These are phyloP conservation scores for Casaregolazyma lundiana DNA, from an alignment of 1,139 yeast species.

Conservation along the genomic window DNA sequence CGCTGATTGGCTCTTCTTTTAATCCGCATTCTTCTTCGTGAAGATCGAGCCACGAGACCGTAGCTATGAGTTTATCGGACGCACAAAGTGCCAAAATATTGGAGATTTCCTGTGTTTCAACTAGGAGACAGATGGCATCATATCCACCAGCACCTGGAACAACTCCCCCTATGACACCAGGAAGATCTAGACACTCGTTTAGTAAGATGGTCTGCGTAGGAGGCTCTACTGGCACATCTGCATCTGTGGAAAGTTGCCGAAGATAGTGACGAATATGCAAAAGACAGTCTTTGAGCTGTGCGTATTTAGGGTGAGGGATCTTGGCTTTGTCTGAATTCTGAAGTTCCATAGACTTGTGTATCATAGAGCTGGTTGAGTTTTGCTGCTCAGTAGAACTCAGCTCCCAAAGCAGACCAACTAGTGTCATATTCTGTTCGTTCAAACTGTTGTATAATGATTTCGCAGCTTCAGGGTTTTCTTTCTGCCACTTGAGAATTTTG, in stretches of 20 bases:
- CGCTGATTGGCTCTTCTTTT: conserved; percentile 17
- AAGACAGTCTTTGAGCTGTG: conserved; percentile 6
- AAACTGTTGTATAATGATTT: conserved; percentile 49
- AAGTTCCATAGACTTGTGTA: conserved; percentile 7
- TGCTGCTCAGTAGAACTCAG: neutral
- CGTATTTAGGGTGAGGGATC: neutral
- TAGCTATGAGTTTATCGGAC: conserved; percentile 21
- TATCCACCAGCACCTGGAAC: conserved; percentile 99
- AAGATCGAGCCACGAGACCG: conserved; percentile 33
- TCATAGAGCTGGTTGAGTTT: conserved; percentile 7
- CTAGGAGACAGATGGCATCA: conserved; percentile 80
- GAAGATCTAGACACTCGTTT: conserved; percentile 48
- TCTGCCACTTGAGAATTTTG: conserved; percentile 68
- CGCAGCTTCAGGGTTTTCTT: conserved; percentile 48
- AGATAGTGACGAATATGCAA: conserved; percentile 49
- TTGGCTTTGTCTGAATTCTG: conserved; percentile 6
- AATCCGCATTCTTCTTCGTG: conserved; percentile 34
- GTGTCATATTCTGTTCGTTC: conserved; percentile 51
- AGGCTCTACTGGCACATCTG: conserved; percentile 92
- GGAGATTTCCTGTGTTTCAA: conserved; percentile 44
- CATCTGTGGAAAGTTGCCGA: conserved; percentile 52
- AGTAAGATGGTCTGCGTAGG: conserved; percentile 63
- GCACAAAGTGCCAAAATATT: conserved; percentile 38
- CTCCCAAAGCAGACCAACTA: conserved; percentile 45
- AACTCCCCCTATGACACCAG: conserved; percentile 87